Evolutionary conservation across 2,329 filamentous ascomycete species (phyloP).

Genomic region (Penicillium sp.): DNA sequence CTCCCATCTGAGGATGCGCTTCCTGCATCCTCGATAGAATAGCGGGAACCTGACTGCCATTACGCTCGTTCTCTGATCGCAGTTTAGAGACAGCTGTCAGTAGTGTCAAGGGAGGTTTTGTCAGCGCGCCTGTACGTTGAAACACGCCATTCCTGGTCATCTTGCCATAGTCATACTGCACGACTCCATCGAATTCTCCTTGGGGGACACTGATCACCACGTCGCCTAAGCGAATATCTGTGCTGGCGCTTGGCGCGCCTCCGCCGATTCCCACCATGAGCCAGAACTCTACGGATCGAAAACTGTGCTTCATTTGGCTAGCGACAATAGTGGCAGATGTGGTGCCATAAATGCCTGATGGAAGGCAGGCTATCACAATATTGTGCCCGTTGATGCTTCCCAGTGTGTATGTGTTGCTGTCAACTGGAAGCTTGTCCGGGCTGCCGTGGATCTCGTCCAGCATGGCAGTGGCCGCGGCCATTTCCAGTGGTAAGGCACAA

Average conservation of each 20-base stretch:
- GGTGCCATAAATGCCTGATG: constrained; percentile 2
- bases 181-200: not conserved
- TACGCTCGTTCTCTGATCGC: not conserved
- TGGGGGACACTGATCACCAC: constrained; percentile 8
- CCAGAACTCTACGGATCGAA: constrained; percentile 6
- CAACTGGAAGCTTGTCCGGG: not conserved
- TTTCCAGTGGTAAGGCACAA: constrained; percentile 9
- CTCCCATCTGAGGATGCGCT: not conserved
- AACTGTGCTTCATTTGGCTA: constrained; percentile 14
- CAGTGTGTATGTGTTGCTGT: constrained; percentile 10
- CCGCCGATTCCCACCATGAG: constrained; percentile 16
- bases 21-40: not conserved
- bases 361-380: constrained; percentile 14
- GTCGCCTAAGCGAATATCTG: constrained; percentile 11
- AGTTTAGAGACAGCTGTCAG: not conserved
- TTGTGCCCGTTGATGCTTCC: constrained; percentile 12
- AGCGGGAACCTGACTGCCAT: not conserved
- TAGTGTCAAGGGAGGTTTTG: not conserved
- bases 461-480: constrained; percentile 6
- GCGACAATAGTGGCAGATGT: constrained; percentile 16
- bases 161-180: constrained; percentile 9
- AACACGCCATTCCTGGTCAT: not conserved
- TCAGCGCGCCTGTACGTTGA: not conserved
- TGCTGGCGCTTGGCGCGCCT: constrained; percentile 1
- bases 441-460: constrained; percentile 9